phyloP scores from a whole-genome alignment of 225 moss, liverwort and hornwort genomes.

The Takakia lepidozioides region DNA sequence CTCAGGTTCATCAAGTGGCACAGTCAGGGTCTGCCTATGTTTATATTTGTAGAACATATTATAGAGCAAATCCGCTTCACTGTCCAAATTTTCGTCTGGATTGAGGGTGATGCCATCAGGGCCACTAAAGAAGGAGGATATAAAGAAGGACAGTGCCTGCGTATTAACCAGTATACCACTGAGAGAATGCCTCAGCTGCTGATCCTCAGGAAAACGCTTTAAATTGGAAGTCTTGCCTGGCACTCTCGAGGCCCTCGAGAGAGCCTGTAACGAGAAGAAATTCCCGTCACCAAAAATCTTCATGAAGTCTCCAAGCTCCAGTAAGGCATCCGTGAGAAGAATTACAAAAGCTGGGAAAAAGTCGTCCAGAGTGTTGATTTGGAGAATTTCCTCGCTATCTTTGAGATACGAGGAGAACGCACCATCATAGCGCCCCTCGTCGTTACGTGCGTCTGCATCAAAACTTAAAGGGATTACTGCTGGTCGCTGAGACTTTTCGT shows the following conservation, averaged over 20 bases:
- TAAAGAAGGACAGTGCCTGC: slow-evolving; percentile 33
- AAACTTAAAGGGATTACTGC: slow-evolving; percentile 29
- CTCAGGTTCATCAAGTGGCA: slow-evolving; percentile 32
- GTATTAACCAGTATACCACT: slow-evolving; percentile 38
- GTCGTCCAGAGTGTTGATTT: slow-evolving; percentile 43
- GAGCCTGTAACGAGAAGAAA: slow-evolving; percentile 46
- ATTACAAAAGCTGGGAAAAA: slow-evolving; percentile 48
- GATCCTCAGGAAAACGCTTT: slow-evolving; percentile 36
- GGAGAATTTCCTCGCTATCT: slow-evolving; percentile 29
- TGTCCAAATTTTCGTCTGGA: slow-evolving; percentile 18
- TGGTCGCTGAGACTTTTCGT: not conserved
- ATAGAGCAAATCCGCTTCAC: slow-evolving; percentile 39
- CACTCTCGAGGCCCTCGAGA: slow-evolving; percentile 32
- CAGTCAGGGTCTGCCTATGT: slow-evolving; percentile 39
- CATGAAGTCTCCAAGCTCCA: slow-evolving; percentile 52
- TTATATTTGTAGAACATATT: slow-evolving; percentile 58
- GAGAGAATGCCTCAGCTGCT: slow-evolving; percentile 36
- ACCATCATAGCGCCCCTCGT: slow-evolving; percentile 39
- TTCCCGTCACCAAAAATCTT: slow-evolving; percentile 44
- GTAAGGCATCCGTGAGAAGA: slow-evolving; percentile 34
- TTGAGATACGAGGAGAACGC: slow-evolving; percentile 43
- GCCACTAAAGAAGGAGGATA: slow-evolving; percentile 38
- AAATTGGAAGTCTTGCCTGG: slow-evolving; percentile 13
- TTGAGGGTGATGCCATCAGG: slow-evolving; percentile 34
- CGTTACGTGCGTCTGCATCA: slow-evolving; percentile 39